A percentile compares a stretch with the other conserved stretches of the same genome.
These are phyloP conservation scores for Calonectria hongkongensis DNA, from an alignment of 2,329 filamentous ascomycete genomes.

Conservation along the genomic window DNA sequence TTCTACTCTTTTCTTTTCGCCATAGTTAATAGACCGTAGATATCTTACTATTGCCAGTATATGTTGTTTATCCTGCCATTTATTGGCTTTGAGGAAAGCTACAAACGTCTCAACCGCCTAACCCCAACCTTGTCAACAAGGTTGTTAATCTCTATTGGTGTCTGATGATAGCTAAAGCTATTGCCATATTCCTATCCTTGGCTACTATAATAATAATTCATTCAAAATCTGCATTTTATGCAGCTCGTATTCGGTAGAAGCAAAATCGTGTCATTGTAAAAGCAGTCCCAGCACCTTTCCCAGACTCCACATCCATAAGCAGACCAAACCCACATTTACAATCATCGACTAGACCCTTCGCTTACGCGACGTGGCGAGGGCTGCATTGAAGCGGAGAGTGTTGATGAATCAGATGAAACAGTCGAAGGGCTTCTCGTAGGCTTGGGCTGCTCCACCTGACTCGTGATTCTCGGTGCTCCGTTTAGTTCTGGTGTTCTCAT, in stretches of 20 bases:
- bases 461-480: background rate
- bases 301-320: conserved; percentile 15
- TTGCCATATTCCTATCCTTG: background rate
- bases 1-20: too few species aligned
- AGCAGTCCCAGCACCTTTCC: background rate
- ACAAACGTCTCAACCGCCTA: background rate
- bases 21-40: background rate
- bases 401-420: conserved; percentile 5
- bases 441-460: background rate
- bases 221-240: background rate
- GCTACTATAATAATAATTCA: conserved; percentile 7
- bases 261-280: conserved; percentile 4
- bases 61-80: background rate
- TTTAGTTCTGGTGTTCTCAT: conserved; percentile 50
- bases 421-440: background rate
- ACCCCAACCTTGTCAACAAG: background rate
- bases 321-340: background rate
- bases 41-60: background rate
- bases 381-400: background rate
- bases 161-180: background rate
- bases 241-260: conserved; percentile 14
- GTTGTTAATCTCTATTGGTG: background rate
- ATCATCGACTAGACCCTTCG: conserved; percentile 13
- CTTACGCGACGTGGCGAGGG: background rate
- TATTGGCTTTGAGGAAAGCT: background rate